Base-by-base conservation (phyloP, 2,329 filamentous ascomycete species). In the Xylaria polymorpha region DNA sequence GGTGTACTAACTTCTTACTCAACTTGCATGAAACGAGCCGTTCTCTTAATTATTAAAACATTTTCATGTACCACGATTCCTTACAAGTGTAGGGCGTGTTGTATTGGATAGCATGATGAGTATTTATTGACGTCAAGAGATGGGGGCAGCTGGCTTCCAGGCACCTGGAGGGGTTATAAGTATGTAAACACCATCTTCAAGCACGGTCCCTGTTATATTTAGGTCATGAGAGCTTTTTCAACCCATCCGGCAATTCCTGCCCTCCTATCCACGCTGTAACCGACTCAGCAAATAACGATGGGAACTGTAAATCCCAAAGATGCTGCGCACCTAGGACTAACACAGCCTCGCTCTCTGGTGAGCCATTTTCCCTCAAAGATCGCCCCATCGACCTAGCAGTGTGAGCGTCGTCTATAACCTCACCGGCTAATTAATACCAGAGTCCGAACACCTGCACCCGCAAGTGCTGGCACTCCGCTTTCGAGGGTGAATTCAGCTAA, bases 271-370 rank as follows among this genome's bases (percentile, higher is more conserved):
- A 84, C 4, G 80, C 79, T 67, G 72, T 74, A 12, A 83, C 73
- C 1, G 74, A 79, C 43, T 74, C 72, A 0, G 80, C 79, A 71
- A 83, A 83, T 7, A 83, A 57, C 50, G 78, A 70, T 1, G 82
- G 82, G 39, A 79, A 73, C 65, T 83, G 81, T 67, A 83, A 65
- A 65, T 83, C 79, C 82, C 82, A 83, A 44, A 77, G 76, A 72
- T 83, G 81, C 35, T 80, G 74, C 18, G 81, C 82, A 22, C 77
- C 76, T 35, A 64, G 74, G 7, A 83, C 75, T 10, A 82, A 29
- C 70, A 18, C 76, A 79, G 18, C 75, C 78, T 37, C 74, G 64
- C 8, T 78, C 78, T 9, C 37, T 75, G 25, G 74, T 58, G 64
- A 68, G 61, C 69, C 74, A 53, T 72, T 72, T 68, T 50, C 61